Base-by-base conservation (phyloP, 371 early-diverging fungal species). In the Mucor irregularis region DNA sequence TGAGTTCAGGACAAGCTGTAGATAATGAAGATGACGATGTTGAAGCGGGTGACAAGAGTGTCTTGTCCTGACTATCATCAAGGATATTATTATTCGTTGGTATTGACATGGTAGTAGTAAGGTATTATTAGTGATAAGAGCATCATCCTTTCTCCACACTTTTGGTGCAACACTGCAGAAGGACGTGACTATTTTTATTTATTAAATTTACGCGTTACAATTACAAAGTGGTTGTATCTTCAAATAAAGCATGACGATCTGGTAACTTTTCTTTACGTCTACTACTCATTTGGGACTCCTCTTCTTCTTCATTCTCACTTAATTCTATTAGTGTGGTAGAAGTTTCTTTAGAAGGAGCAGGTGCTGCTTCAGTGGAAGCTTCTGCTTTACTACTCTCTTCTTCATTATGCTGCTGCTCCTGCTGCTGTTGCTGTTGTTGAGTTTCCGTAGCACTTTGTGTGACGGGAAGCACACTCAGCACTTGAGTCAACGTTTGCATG, bases 41-140 rank as follows among this genome's bases (percentile, higher is more conserved):
- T 19, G 72, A 81, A 76, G 77, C 80, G 76, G 80, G 79, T 75
- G 81, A 80, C 81, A 78, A n/a, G n/a, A n/a, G n/a, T n/a, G n/a
- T n/a, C n/a, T n/a, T 22, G 13, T 10, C 24, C 10, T 42, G 24
- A 11, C 13, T 7, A 17, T 42, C 42, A 24, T 42, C 22, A 10
- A 14, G 9, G 24, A 42, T 2, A 24, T 42, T 19, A 24, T 24
- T 42, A 13, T n/a, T n/a, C n/a, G n/a, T n/a, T n/a, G 42, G 42
- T 24, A 17, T 24, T 21, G 42, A 42, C 42, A 42, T 42, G 5
- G 21, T 19, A 5, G 8, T 14, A 21, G n/a, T 39, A 9, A 39
- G 5, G 21, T 19, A 38, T n/a, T n/a, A n/a, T n/a, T n/a, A n/a
- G n/a, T n/a, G n/a, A n/a, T n/a, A n/a, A n/a, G n/a, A n/a, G n/a